A percentile compares a stretch with the other conserved stretches of the same genome.
These are phyloP conservation scores for Starmerella sp. DNA, from an alignment of 805 yeast genomes.

Conservation along the genomic window DNA sequence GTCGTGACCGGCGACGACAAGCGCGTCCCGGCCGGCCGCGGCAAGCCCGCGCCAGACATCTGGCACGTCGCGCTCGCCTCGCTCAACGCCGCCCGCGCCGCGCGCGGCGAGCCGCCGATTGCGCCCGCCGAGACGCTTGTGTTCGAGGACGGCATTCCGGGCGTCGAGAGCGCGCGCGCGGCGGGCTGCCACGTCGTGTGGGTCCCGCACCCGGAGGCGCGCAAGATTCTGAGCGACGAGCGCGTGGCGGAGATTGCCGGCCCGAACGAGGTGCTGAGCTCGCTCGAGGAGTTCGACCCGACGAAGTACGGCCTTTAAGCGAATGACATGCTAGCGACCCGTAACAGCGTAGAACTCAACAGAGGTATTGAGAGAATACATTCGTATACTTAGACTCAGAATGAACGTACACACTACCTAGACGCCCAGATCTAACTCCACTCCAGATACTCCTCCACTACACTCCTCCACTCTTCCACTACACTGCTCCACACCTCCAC, in stretches of 20 bases:
- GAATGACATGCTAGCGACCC: too few relatives aligned
- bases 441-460: too few relatives aligned
- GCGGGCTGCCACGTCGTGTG: slow-evolving; percentile 84
- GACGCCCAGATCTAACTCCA: too few relatives aligned
- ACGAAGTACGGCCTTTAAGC: slow-evolving; percentile 31
- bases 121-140: slow-evolving; percentile 69
- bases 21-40: slow-evolving; percentile 71
- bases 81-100: slow-evolving; percentile 45
- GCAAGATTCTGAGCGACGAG: slow-evolving; percentile 41
- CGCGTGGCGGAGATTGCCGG: slow-evolving; percentile 35
- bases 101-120: slow-evolving; percentile 38
- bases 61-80: slow-evolving; percentile 72
- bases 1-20: slow-evolving; percentile 83
- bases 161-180: slow-evolving; percentile 70
- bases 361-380: too few relatives aligned
- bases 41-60: slow-evolving; percentile 90
- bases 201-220: slow-evolving; percentile 80
- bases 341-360: too few relatives aligned
- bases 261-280: slow-evolving; percentile 45
- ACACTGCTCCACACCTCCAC: too few relatives aligned
- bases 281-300: slow-evolving; percentile 44
- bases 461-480: too few relatives aligned
- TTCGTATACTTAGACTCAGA: too few relatives aligned
- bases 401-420: too few relatives aligned
- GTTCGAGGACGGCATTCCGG: slow-evolving; percentile 93